Percentiles rank a stretch among this genome's conserved stretches.
Evolutionary conservation across 768 basidiomycete genomes (phyloP).

Genomic region (Suillus spraguei): DNA sequence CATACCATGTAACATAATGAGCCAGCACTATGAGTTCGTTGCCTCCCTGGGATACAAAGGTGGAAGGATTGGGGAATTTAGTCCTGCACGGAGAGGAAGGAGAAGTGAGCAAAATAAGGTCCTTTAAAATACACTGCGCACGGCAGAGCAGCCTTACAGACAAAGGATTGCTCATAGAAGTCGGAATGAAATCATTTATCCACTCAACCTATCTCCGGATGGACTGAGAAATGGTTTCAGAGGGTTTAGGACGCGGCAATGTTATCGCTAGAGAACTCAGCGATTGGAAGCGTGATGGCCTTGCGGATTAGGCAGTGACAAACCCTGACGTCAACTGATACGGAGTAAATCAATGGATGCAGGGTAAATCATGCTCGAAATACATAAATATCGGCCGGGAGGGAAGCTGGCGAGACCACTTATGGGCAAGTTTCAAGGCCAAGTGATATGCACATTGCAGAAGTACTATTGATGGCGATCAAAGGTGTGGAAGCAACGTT

Average conservation of each 20-base stretch:
- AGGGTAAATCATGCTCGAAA: conserved; percentile 33
- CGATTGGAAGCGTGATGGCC: conserved; percentile 40
- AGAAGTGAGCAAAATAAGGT: conserved; percentile 15
- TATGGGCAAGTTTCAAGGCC: conserved; percentile 23
- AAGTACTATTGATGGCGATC: conserved; percentile 22
- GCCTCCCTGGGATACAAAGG: neutral
- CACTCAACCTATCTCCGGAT: conserved; percentile 29
- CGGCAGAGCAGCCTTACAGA: conserved; percentile 35
- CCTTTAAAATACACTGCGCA: conserved; percentile 35
- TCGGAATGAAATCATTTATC: conserved; percentile 31
- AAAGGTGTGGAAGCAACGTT: conserved; percentile 39
- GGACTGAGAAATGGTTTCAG: conserved; percentile 21
- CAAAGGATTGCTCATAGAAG: conserved; percentile 34
- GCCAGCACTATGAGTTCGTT: neutral
- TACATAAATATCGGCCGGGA: conserved; percentile 32
- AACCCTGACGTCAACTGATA: conserved; percentile 26
- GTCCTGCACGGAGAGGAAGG: neutral
- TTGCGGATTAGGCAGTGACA: conserved; percentile 29
- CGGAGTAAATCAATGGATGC: conserved; percentile 11
- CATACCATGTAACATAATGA: conserved; percentile 34
- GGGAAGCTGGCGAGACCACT: conserved; percentile 24
- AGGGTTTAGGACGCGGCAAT: conserved; percentile 28
- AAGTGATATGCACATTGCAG: conserved; percentile 18
- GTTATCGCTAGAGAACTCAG: conserved; percentile 34
- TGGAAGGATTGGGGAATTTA: conserved; percentile 2